These are phyloP conservation scores for Vaccinium vitisidaea DNA, from an alignment of 148 eudicot species.

Conservation along the genomic window DNA sequence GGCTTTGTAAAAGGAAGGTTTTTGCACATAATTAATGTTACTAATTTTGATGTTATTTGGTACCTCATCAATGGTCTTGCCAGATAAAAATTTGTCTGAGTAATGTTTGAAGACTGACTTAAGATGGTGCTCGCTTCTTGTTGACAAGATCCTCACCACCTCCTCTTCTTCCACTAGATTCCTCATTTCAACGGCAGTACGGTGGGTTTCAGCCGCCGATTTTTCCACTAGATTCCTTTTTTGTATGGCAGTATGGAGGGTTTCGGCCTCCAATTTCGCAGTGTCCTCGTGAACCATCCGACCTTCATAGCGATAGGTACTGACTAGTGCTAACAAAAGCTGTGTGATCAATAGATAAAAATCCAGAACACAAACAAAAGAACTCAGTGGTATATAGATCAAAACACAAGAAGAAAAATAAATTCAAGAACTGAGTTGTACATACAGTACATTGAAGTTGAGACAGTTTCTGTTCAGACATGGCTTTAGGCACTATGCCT, in stretches of 20 bases:
- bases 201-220: too few relatives aligned
- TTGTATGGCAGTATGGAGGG: constrained; percentile 13
- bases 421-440: too few relatives aligned
- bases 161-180: constrained; percentile 47
- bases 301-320: constrained; percentile 60
- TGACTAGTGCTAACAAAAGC: constrained; percentile 75
- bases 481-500: too few relatives aligned
- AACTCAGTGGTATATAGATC: too few relatives aligned
- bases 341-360: constrained; percentile 20
- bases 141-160: constrained; percentile 60
- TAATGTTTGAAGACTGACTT: constrained; percentile 51
- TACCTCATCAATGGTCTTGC: constrained; percentile 43
- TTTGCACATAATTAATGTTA: too few relatives aligned
- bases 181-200: constrained; percentile 34
- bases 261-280: constrained; percentile 72
- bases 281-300: constrained; percentile 44
- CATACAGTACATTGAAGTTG: too few relatives aligned
- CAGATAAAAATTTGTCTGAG: constrained; percentile 43
- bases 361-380: too few relatives aligned
- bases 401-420: too few relatives aligned
- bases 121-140: constrained; percentile 78
- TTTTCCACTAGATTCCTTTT: too few relatives aligned
- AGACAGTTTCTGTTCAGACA: too few relatives aligned
- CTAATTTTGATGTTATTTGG: neutral
- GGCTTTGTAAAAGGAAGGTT: too few relatives aligned